Percentiles rank a stretch among this genome's conserved stretches.
Conservation (phyloP, 202 grass and related monocot genomes). For the Thinopyrum obtusiflorum region DNA sequence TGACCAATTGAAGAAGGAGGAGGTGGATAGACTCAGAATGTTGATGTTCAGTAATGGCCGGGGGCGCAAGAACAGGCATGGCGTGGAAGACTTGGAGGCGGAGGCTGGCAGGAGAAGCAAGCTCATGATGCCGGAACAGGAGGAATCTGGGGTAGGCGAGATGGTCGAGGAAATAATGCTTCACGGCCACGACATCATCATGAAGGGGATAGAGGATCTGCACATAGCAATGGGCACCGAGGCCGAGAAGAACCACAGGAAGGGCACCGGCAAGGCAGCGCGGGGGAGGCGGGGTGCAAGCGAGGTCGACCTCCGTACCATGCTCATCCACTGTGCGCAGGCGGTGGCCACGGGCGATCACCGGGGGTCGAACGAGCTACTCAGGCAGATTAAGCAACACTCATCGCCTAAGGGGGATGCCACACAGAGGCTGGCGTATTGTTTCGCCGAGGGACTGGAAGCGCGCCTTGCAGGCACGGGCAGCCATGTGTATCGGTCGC, state of each 20-base stretch:
- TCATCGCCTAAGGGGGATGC: constrained; percentile 50
- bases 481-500: constrained; percentile 54
- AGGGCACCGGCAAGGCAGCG: neutral
- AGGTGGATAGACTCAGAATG: neutral
- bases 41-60: neutral
- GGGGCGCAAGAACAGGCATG: constrained; percentile 43
- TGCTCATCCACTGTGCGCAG: constrained; percentile 69
- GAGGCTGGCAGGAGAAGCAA: constrained; percentile 45
- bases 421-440: constrained; percentile 64
- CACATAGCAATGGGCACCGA: constrained; percentile 36
- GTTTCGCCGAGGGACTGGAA: constrained; percentile 66
- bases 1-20: constrained; percentile 5
- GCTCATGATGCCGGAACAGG: constrained; percentile 37
- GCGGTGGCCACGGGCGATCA: constrained; percentile 50
- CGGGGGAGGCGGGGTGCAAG: constrained; percentile 9
- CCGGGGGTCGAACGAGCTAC: constrained; percentile 39
- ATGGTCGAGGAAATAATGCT: constrained; percentile 47
- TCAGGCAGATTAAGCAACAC: constrained; percentile 69
- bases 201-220: constrained; percentile 40
- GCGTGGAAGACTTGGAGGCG: constrained; percentile 32
- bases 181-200: neutral
- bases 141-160: constrained; percentile 26
- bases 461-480: constrained; percentile 67
- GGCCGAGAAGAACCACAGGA: constrained; percentile 28
- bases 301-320: constrained; percentile 53